Evolutionary conservation across 2,329 filamentous ascomycete species (phyloP), one percentile per base, ranked within the genome.

Genomic region (Aspergillus novofumigatus): DNA sequence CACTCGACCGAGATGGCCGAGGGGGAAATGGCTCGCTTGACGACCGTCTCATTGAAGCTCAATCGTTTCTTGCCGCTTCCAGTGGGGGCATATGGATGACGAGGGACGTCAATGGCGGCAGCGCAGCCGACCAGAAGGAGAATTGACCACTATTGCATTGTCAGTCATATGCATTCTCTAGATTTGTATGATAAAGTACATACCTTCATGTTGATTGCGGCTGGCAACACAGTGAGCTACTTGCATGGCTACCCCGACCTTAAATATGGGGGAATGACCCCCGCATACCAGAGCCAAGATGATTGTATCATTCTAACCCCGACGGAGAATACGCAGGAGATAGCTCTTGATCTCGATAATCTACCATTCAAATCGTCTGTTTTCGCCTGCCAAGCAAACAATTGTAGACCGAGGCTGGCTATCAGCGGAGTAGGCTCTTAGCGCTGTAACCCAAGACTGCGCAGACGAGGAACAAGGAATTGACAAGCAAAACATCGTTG

Each of bases 21-120:
- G 0, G 81, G 75, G 1, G 76, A 66, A 60, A 86, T 77, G 5
- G 69, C 76, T 28, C 77, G 73, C 14, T 67, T 70, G 0, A 79
- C 74, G 9, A 81, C 81, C 0, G 83, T 86, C 67, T 86, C 80
- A 65, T 86, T 86, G 77, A 83, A 88, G 0, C 77, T 82, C 57
- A 87, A 72, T 6, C 85, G 76, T 52, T 81, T 82, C 29, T 80
- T 75, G 7, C 84, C 84, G 59, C 80, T 80, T 23, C 83, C 83
- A 3, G 76, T 75, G 3, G 85, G 84, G 54, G 83, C 81, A 58
- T 80, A 75, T 8, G 83, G 81, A 52, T 78, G 72, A 32, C 84
- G 79, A 4, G 81, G 76, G 49, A 82, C 81, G 26, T 83, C 77
- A 65, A 79, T 75, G 38, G 71, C 72, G 50, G 70, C 67, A 54